Evolutionary conservation across 139 green algal genomes (phyloP).

Genomic region (Chlamydomonas schloesseri): DNA sequence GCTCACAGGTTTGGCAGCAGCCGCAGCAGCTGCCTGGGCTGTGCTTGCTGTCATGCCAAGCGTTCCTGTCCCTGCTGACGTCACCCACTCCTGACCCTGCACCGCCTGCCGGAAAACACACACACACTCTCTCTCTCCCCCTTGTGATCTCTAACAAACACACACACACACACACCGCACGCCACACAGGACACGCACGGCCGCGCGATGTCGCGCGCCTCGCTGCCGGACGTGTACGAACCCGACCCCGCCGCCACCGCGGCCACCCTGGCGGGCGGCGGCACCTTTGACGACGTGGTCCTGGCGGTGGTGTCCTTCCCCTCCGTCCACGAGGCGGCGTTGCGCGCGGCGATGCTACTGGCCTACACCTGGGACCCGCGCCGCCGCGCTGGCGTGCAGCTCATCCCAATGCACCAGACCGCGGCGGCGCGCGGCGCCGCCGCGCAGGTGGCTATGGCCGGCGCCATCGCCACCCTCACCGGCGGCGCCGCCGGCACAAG

Average conservation of each 20-base stretch:
- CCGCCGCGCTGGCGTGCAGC: background rate
- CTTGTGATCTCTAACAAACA: no score
- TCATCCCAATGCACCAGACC: slow-evolving; percentile 23
- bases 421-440: slow-evolving; percentile 3
- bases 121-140: no score
- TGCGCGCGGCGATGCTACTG: slow-evolving; percentile 46
- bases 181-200: background rate
- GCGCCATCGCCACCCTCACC: background rate
- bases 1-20: no score
- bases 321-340: slow-evolving; percentile 40
- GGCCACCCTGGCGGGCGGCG: slow-evolving; percentile 1
- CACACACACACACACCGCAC: no score
- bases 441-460: background rate
- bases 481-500: background rate
- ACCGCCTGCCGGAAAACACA: no score
- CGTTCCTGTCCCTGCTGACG: no score
- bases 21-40: no score
- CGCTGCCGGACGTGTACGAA: background rate
- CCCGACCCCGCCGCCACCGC: slow-evolving; percentile 16
- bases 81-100: no score
- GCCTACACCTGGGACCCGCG: slow-evolving; percentile 49
- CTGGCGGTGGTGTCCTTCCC: slow-evolving; percentile 34
- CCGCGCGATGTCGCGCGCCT: background rate
- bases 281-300: background rate
- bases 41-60: no score